Evolutionary conservation across 805 yeast genomes (phyloP).

Genomic region (Yueomyces sp.): DNA sequence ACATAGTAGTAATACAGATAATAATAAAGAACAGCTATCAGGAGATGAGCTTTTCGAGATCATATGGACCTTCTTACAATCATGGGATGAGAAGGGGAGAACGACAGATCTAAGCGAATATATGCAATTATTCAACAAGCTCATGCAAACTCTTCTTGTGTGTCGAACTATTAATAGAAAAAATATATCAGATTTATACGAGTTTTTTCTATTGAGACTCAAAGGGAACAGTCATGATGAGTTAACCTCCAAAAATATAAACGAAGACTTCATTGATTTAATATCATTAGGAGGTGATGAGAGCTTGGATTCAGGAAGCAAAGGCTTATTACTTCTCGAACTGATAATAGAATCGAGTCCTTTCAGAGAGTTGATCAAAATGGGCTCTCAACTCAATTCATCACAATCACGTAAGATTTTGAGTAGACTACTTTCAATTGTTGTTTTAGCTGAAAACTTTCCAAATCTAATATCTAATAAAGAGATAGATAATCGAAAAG

Average conservation of each 20-base stretch:
- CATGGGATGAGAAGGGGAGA: slow-evolving; percentile 42
- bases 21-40: too few relatives aligned
- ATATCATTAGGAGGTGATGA: slow-evolving; percentile 5
- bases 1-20: not conserved
- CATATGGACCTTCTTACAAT: slow-evolving; percentile 56
- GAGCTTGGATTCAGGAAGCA: not conserved
- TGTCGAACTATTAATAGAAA: not conserved
- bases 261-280: slow-evolving; percentile 1
- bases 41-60: slow-evolving; percentile 16
- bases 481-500: not conserved
- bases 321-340: not conserved
- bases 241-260: not conserved
- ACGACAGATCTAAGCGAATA: slow-evolving; percentile 54
- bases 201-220: not conserved
- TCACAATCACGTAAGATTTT: not conserved
- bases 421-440: not conserved
- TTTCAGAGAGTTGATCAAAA: not conserved
- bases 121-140: slow-evolving; percentile 49
- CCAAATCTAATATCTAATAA: not conserved
- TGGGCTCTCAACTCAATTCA: not conserved
- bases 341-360: not conserved
- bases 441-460: not conserved
- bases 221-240: not conserved
- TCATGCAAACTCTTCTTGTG: slow-evolving; percentile 24
- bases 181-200: not conserved